Percentiles rank a stretch among this genome's conserved stretches.
Conservation (phyloP, 805 yeast species). For the Metschnikowia similis region DNA sequence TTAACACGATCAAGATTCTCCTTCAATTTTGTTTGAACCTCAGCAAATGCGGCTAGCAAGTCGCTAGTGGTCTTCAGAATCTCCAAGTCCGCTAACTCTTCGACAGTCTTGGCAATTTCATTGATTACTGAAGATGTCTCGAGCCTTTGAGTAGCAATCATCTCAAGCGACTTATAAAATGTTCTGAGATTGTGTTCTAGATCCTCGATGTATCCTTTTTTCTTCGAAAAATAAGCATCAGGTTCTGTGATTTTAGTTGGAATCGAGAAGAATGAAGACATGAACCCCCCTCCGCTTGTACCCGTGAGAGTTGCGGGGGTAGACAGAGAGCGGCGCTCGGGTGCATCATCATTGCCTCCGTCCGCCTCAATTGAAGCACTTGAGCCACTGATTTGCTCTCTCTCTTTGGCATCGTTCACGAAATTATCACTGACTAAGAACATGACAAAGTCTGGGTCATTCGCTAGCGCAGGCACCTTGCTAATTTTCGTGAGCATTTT, state of each 20-base stretch:
- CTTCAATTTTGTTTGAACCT: constrained; percentile 63
- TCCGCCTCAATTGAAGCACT: constrained; percentile 41
- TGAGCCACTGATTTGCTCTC: constrained; percentile 58
- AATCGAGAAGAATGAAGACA: constrained; percentile 69
- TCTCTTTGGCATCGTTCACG: constrained; percentile 59
- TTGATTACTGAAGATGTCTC: constrained; percentile 67
- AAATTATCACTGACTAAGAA: constrained; percentile 77
- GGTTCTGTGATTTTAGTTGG: constrained; percentile 68
- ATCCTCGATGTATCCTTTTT: constrained; percentile 62
- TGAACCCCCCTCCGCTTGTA: constrained; percentile 48
- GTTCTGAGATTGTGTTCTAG: constrained; percentile 70
- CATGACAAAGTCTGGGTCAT: constrained; percentile 71
- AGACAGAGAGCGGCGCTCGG: constrained; percentile 14
- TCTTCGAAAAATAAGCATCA: constrained; percentile 71
- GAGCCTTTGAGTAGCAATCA: constrained; percentile 68
- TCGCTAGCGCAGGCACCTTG: constrained; percentile 49
- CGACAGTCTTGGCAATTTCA: constrained; percentile 55
- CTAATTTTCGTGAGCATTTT: constrained; percentile 78
- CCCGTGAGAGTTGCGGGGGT: constrained; percentile 18
- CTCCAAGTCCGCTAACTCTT: constrained; percentile 68
- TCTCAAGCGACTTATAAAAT: constrained; percentile 66
- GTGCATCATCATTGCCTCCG: constrained; percentile 35
- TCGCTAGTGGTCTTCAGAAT: constrained; percentile 61
- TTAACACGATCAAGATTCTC: constrained; percentile 75
- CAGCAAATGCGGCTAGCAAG: constrained; percentile 66